Base-by-base conservation (phyloP, 441 rosid genomes). In the Croton setiger region DNA sequence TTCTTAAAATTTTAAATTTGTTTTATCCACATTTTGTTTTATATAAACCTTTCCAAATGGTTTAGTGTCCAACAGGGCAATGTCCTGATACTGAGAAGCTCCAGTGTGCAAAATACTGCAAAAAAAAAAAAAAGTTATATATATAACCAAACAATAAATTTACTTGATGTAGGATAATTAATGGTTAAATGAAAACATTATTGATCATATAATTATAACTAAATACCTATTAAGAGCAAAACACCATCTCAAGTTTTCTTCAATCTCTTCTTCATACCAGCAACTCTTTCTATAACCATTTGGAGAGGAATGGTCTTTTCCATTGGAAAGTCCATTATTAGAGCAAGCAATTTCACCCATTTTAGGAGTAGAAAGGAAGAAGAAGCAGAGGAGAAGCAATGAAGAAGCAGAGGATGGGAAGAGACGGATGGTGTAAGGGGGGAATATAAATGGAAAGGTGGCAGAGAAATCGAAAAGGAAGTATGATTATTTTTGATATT, bases 241-340 rank as follows among this genome's bases (percentile, higher is more conserved):
- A 76, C 80, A 80, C 89, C 87, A 85, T 76, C 87, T 74, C 71
- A 87, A 71, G 66, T 87, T 79, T 64, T 85, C 89, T 61, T 85
- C 87, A 63, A 87, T 85, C 76, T 83, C 89, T 78, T 87, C 91
- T 64, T 87, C 89, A 59, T 85, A 87, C 91, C 89, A 87, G 67
- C 88, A 85, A 73, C 90, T 81, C n/a, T 84, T 86, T 61, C 90
- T 76, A 33, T 84, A 82, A 3, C 90, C 88, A 31, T 69, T 75
- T 4, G 53, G 82, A 0, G 86, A 64, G 2, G 90, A 60, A 43
- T 68, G 79, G 69, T 11, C 70, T 41, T 79, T 82, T 4, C 74
- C 82, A 55, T 71, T 73, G 70, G 21, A 48, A 53, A 71, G 51
- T 20, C 74, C 86, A n/a, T n/a, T n/a, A 76, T 81, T 72, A 43